Conservation (phyloP, 2,329 filamentous ascomycete species). For the Graphium sp. region DNA sequence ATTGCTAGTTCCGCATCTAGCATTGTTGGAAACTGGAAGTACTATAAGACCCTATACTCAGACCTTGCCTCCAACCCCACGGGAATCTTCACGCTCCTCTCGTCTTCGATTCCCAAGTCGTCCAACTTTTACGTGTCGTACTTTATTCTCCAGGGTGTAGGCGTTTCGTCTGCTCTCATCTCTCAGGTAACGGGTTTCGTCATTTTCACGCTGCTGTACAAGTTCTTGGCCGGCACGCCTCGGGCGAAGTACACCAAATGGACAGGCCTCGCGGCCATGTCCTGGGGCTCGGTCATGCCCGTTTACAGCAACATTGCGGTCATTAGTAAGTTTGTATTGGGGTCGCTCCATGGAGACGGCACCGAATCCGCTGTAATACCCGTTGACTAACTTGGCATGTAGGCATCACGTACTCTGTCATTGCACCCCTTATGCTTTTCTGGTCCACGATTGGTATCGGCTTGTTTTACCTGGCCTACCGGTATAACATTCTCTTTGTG, state of each 20-base stretch:
- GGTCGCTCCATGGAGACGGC: too few species aligned
- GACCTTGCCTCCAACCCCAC: slow-evolving; percentile 49
- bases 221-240: slow-evolving; percentile 58
- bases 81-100: slow-evolving; percentile 46
- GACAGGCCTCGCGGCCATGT: slow-evolving; percentile 48
- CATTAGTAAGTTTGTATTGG: slow-evolving; percentile 32
- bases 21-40: slow-evolving; percentile 40
- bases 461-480: slow-evolving; percentile 70
- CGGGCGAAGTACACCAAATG: slow-evolving; percentile 63
- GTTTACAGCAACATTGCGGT: slow-evolving; percentile 59
- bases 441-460: slow-evolving; percentile 64
- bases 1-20: slow-evolving; percentile 65
- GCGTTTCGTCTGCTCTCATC: slow-evolving; percentile 55
- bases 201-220: slow-evolving; percentile 51
- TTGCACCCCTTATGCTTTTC: slow-evolving; percentile 66
- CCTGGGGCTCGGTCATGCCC: slow-evolving; percentile 65
- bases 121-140: slow-evolving; percentile 92
- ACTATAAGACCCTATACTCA: too few species aligned
- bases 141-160: slow-evolving; percentile 72
- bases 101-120: slow-evolving; percentile 59
- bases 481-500: slow-evolving; percentile 76
- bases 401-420: slow-evolving; percentile 64
- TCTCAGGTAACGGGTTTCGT: slow-evolving; percentile 52
- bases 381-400: slow-evolving; percentile 7
- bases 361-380: neutral